Evolutionary conservation across 345 rosid species (phyloP), one percentile per base, ranked within the genome.

Genomic region (Citrus cavaleriei): DNA sequence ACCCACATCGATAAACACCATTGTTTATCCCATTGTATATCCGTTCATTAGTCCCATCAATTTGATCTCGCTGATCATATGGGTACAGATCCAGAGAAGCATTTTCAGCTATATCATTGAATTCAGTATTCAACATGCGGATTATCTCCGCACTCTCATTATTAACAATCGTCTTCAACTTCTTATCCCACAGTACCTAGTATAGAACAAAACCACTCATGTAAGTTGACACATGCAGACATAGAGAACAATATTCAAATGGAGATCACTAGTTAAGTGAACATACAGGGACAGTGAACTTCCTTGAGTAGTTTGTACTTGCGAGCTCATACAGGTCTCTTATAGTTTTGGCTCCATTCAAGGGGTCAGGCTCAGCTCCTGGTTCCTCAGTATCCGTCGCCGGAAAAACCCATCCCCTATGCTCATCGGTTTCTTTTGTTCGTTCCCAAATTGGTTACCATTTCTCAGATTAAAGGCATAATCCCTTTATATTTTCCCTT

Each of bases 361-460:
- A 83, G 80, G 86, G 81, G 80, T 93, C 93, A 18, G 91, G 92
- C 37, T 84, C 93, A 83, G 99, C 97, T 83, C 90, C 99, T 19
- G 83, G 86, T 71, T 91, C 94, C 84, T 95, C 96, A 1, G 88
- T 77, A 25, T 82, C 81, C 14, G 92, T 84, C 51, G 84, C 75
- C 16, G 95, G 91, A 70, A 95, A 95, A 42, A 95, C 88, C 98
- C 99, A 95, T 77, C 99, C 96, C 90, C 88, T 91, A 81, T 93
- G 98, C 73, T 92, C 94, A 82, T 93, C 98, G 1, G 71, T 85
- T 40, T 91, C 95, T 76, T 91, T 93, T 14, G 98, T 95, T 88
- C 89, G 89, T 82, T 84, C 97, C 99, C 99, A 93, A 74, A 85
- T 88, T 34, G 98, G 95, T 68, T 92, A 30, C 32, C 4, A 3